Evolutionary conservation across 805 yeast species (phyloP), one percentile per base, ranked within the genome.

Genomic region (Yarrowia sp.): DNA sequence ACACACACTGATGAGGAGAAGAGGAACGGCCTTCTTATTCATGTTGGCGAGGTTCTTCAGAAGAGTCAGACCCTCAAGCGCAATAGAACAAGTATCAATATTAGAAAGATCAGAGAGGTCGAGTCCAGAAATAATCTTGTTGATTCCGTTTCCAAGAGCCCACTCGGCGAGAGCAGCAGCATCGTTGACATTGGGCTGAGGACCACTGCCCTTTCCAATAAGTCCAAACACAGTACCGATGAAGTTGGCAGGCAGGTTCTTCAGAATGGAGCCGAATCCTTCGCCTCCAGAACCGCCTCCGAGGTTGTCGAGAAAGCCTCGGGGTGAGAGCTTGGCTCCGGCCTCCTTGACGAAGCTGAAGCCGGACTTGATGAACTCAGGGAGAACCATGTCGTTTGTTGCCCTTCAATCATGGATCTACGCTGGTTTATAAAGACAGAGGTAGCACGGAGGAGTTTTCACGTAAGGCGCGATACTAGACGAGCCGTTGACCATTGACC

Each of bases 1-100:
- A 15, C 61, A 55, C 5, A n/a, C 38, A 5, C 12, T 19, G 9
- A 56, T 12, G 1, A 56, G 63, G 26, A 56, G 46, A 9, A 42
- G 22, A 10, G 63, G 63, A 22, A 56, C 40, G 5, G 48, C 63
- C 22, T 40, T 41, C 26, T 42, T 56, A 40, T 56, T 42, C 32
- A 41, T 26, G 2, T 8, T 15, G 8, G 63, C 63, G 5, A 56
- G 16, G 5, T 22, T 7, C 40, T 56, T 56, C 7, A 56, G 48
- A 14, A 56, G 38, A 41, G 38, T 9, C 3, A 56, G 38, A n/a
- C 9, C 63, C 9, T 41, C n/a, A 3, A 56, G 38, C 8, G 42
- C 63, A 41, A 36, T 14, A 2, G 3, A 2, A n/a, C 63, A 56
- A 10, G 14, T 41, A 11, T 36, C 43, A 4, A 11, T 11, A 9